Conservation (phyloP, 768 basidiomycete species). For the Cyclocybe aegerita region DNA sequence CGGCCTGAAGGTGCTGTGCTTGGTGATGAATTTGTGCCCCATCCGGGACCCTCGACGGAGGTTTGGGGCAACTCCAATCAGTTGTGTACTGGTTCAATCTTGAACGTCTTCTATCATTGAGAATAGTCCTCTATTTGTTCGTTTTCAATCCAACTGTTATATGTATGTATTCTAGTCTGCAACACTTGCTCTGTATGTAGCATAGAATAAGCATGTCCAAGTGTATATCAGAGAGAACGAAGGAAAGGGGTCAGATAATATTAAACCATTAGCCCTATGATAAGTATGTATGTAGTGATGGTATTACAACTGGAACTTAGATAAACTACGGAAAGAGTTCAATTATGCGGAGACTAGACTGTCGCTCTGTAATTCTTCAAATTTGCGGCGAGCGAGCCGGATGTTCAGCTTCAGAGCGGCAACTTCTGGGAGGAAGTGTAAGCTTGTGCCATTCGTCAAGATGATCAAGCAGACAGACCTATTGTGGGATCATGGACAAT, state of each 20-base stretch:
- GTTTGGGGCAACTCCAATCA: no score
- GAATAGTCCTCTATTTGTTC: no score
- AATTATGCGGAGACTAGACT: conserved; percentile 40
- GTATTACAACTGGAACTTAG: conserved; percentile 8
- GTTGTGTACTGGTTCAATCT: no score
- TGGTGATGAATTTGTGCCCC: no score
- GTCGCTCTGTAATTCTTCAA: conserved; percentile 85
- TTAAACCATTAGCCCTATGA: conserved; percentile 2
- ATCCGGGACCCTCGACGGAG: no score
- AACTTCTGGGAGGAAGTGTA: conserved; percentile 55
- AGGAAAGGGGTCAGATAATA: neutral
- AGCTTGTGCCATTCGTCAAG: neutral
- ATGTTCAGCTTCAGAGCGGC: conserved; percentile 89
- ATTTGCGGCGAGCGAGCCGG: conserved; percentile 80
- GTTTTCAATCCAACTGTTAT: no score
- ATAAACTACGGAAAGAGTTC: conserved; percentile 1
- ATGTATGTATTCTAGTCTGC: no score
- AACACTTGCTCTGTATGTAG: no score
- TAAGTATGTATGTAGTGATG: conserved; percentile 5
- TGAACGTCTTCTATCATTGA: no score
- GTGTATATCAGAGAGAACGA: neutral
- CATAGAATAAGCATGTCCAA: neutral
- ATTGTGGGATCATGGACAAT: conserved; percentile 88
- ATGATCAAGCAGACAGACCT: conserved; percentile 45
- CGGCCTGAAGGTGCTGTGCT: neutral